Evolutionary conservation across 2,329 filamentous ascomycete genomes (phyloP).

Genomic region (Colletotrichum salicis): DNA sequence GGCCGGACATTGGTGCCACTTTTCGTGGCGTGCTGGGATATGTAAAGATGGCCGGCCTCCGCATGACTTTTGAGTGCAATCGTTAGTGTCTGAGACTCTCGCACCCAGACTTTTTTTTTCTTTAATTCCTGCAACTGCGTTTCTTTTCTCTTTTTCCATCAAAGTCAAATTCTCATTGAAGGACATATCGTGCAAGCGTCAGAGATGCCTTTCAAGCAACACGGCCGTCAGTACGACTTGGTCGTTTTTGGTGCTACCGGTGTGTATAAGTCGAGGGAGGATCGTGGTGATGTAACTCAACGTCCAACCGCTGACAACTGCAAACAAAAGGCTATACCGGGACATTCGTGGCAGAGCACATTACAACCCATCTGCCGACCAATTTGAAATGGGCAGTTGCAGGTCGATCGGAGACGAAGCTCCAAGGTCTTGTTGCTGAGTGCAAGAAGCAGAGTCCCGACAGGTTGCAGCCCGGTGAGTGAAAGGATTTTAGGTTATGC

Average conservation of each 20-base stretch:
- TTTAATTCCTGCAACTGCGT: not conserved
- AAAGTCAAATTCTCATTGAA: not conserved
- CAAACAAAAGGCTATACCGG: conserved; percentile 80
- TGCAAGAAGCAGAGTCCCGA: conserved; percentile 75
- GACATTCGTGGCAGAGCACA: conserved; percentile 78
- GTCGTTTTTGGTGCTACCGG: conserved; percentile 69
- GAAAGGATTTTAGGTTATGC: not conserved
- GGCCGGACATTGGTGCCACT: conserved; percentile 19
- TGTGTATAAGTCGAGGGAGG: conserved; percentile 42
- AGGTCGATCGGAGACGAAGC: conserved; percentile 81
- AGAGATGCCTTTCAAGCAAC: conserved; percentile 59
- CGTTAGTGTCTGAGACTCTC: conserved; percentile 20
- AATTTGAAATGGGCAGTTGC: conserved; percentile 89
- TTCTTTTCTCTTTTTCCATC: not conserved
- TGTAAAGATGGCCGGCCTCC: conserved; percentile 16
- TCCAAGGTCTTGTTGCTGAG: conserved; percentile 74
- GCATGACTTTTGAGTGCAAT: conserved; percentile 13
- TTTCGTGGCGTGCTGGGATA: conserved; percentile 20
- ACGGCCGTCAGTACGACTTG: conserved; percentile 66
- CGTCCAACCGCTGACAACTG: not conserved
- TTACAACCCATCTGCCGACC: conserved; percentile 75
- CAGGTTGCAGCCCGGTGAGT: conserved; percentile 74
- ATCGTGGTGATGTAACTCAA: not conserved
- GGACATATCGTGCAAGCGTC: not conserved
- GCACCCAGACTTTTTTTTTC: not conserved